Conservation (phyloP, 305 asterid species). For the Salvia sclarea region DNA sequence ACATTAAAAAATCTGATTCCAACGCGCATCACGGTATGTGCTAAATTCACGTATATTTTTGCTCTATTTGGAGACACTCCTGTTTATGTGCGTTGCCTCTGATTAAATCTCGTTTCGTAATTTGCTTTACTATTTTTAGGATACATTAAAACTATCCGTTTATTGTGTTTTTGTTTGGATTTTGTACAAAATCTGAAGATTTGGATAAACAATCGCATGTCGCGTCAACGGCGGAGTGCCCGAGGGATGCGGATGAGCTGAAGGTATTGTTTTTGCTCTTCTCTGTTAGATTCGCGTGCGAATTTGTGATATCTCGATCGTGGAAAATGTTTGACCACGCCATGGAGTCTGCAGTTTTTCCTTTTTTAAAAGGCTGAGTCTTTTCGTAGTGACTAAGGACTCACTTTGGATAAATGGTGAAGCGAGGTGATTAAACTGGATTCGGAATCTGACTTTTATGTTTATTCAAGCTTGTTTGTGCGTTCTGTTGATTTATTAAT, state of each 20-base stretch:
- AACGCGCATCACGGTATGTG: constrained; percentile 54
- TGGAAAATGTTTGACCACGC: constrained; percentile 34
- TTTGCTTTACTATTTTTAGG: constrained; percentile 46
- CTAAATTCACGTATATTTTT: background rate
- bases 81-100: constrained; percentile 13
- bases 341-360: constrained; percentile 10
- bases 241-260: constrained; percentile 46
- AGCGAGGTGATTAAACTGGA: constrained; percentile 32
- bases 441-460: constrained; percentile 29
- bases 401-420: constrained; percentile 28
- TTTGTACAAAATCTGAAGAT: constrained; percentile 44
- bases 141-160: constrained; percentile 21
- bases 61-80: background rate
- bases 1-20: constrained; percentile 80
- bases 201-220: constrained; percentile 56
- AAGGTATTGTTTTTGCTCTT: constrained; percentile 44
- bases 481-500: background rate
- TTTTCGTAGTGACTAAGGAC: constrained; percentile 6
- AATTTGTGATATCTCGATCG: constrained; percentile 15
- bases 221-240: constrained; percentile 50
- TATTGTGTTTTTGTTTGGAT: constrained; percentile 26
- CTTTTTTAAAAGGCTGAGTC: background rate
- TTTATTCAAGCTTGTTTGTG: constrained; percentile 26
- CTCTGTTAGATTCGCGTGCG: constrained; percentile 31
- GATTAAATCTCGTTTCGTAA: constrained; percentile 18